Percentiles rank a stretch among this genome's conserved stretches.
Evolutionary conservation across 768 basidiomycete species (phyloP).

Genomic region (Suillus occidentalis): DNA sequence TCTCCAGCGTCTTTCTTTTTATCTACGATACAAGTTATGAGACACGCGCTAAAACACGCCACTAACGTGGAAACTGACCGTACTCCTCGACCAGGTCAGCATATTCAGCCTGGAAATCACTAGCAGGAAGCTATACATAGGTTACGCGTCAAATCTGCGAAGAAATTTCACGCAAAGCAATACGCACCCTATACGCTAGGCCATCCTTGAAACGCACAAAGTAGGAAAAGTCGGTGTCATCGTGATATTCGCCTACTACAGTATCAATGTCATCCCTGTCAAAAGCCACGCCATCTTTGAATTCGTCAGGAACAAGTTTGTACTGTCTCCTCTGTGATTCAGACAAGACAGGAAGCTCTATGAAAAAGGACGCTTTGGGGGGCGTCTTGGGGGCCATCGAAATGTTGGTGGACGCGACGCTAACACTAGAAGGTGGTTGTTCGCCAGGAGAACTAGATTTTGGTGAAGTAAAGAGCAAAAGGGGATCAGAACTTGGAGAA

Average conservation of each 20-base stretch:
- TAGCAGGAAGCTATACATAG: constrained; percentile 42
- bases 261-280: constrained; percentile 36
- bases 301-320: constrained; percentile 33
- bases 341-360: constrained; percentile 40
- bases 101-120: constrained; percentile 38
- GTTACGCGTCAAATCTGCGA: constrained; percentile 1
- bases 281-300: constrained; percentile 36
- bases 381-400: constrained; percentile 14
- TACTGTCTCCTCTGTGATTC: constrained; percentile 43
- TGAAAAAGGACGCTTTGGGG: constrained; percentile 27
- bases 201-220: constrained; percentile 61
- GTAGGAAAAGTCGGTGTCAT: constrained; percentile 46
- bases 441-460: constrained; percentile 13
- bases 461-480: constrained; percentile 17
- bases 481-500: constrained; percentile 13
- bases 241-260: constrained; percentile 58
- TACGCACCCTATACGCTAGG: constrained; percentile 56
- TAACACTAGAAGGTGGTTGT: constrained; percentile 8
- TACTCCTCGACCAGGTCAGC: constrained; percentile 54
- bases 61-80: constrained; percentile 38
- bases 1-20: constrained; percentile 40
- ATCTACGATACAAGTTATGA: constrained; percentile 36
- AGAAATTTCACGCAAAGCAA: neutral
- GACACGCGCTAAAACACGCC: neutral
- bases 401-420: constrained; percentile 7